These are phyloP conservation scores for Zasmidium citrigriseum DNA, from an alignment of 2,329 filamentous ascomycete genomes.

Conservation along the genomic window DNA sequence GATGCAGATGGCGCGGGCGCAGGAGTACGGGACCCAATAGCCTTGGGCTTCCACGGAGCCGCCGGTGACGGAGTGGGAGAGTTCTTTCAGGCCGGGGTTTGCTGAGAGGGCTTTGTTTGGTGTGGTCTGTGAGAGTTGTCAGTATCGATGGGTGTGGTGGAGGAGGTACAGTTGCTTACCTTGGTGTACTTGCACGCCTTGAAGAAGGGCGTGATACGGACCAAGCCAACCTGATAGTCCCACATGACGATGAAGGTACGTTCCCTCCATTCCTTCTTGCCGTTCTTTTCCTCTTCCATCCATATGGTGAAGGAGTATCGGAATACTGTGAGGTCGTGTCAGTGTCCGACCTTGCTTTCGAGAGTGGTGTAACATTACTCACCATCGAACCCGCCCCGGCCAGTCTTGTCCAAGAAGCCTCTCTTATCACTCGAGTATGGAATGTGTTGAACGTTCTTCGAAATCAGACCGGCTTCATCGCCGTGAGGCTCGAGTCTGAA, in stretches of 20 bases:
- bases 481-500: conserved; percentile 70
- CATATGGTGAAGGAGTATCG: conserved; percentile 79
- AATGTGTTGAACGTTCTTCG: conserved; percentile 64
- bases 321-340: conserved; percentile 60
- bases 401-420: conserved; percentile 81
- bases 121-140: conserved; percentile 64
- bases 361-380: conserved; percentile 29
- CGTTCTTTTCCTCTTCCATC: conserved; percentile 56
- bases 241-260: conserved; percentile 70
- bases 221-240: conserved; percentile 94
- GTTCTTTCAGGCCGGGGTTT: conserved; percentile 82
- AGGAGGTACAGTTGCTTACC: conserved; percentile 53
- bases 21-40: conserved; percentile 94
- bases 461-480: conserved; percentile 44
- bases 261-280: conserved; percentile 49
- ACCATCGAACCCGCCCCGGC: conserved; percentile 88
- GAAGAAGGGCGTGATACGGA: conserved; percentile 93
- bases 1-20: conserved; percentile 81
- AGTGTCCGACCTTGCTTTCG: neutral
- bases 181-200: conserved; percentile 87
- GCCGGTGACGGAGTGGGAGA: conserved; percentile 92
- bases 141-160: neutral
- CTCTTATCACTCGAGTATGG: conserved; percentile 96
- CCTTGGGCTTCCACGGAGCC: conserved; percentile 89
- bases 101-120: conserved; percentile 71